These are phyloP conservation scores for Talaromyces stipitatus DNA, from an alignment of 495 filamentous ascomycete genomes.

Conservation along the genomic window DNA sequence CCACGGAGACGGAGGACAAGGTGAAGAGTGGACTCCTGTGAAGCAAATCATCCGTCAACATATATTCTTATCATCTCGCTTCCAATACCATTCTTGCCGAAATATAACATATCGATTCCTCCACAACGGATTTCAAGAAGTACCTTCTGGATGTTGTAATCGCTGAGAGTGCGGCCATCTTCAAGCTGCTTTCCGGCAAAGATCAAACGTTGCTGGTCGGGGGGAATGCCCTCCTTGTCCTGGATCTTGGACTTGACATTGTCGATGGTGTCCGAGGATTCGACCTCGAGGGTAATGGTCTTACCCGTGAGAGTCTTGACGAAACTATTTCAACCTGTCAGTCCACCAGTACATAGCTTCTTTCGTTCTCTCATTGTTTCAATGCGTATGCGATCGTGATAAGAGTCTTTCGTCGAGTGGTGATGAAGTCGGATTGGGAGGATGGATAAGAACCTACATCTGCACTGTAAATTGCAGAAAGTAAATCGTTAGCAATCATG, in stretches of 20 bases:
- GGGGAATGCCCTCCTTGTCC: slow-evolving; percentile 99
- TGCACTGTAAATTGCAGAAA: slow-evolving; percentile 57
- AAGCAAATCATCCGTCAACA: slow-evolving; percentile 18
- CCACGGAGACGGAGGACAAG: slow-evolving; percentile 98
- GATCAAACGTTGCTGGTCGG: slow-evolving; percentile 98
- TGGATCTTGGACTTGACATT: slow-evolving; percentile 97
- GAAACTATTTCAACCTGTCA: slow-evolving; percentile 59
- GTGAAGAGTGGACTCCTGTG: slow-evolving; percentile 95
- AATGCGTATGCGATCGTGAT: slow-evolving; percentile 16
- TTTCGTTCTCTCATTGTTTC: slow-evolving; percentile 6
- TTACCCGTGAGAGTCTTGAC: slow-evolving; percentile 98
- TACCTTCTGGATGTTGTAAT: slow-evolving; percentile 99
- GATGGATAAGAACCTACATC: slow-evolving; percentile 51
- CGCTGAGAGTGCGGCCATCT: slow-evolving; percentile 95
- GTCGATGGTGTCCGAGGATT: slow-evolving; percentile 98
- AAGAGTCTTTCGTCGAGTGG: slow-evolving; percentile 13
- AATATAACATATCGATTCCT: background rate
- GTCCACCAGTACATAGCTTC: slow-evolving; percentile 10
- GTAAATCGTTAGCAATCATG: slow-evolving; percentile 25
- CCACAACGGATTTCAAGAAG: slow-evolving; percentile 18
- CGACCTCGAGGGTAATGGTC: slow-evolving; percentile 99
- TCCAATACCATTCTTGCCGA: background rate
- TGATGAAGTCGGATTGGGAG: slow-evolving; percentile 12
- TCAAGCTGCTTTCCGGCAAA: slow-evolving; percentile 99
- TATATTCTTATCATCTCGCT: background rate